Conservation (phyloP, 2,329 filamentous ascomycete genomes). For the Cryphonectria parasitica region DNA sequence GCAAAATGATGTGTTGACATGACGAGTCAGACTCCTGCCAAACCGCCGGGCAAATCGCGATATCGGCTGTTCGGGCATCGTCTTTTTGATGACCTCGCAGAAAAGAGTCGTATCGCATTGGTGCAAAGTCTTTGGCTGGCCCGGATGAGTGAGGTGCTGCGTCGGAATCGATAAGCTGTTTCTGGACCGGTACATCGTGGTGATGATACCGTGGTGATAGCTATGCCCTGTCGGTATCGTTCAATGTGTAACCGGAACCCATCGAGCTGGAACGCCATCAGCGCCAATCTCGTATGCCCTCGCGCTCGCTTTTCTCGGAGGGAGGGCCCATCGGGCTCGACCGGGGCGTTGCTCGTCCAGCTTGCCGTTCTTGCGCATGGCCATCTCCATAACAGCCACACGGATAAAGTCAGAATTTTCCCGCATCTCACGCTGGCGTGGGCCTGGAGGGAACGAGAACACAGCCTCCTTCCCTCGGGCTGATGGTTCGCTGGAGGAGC, state of each 20-base stretch:
- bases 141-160: background rate
- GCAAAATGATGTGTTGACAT: slow-evolving; percentile 26
- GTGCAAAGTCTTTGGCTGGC: background rate
- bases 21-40: slow-evolving; percentile 23
- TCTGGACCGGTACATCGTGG: background rate
- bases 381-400: slow-evolving; percentile 73
- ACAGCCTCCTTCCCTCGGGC: slow-evolving; percentile 35
- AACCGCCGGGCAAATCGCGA: slow-evolving; percentile 6
- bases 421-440: slow-evolving; percentile 68
- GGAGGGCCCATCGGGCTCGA: slow-evolving; percentile 69
- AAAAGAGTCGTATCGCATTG: slow-evolving; percentile 17
- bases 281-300: slow-evolving; percentile 60
- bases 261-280: slow-evolving; percentile 63
- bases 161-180: slow-evolving; percentile 7
- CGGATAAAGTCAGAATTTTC: slow-evolving; percentile 74
- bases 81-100: slow-evolving; percentile 5
- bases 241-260: slow-evolving; percentile 44
- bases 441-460: slow-evolving; percentile 47
- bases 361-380: slow-evolving; percentile 70
- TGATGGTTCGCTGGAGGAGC: slow-evolving; percentile 32
- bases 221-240: background rate
- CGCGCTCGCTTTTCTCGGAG: slow-evolving; percentile 60
- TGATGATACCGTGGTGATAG: background rate
- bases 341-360: slow-evolving; percentile 68
- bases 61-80: slow-evolving; percentile 20